Percentiles rank a stretch among this genome's conserved stretches.
These are phyloP conservation scores for Aspergillus nomiae DNA, from an alignment of 2,329 filamentous ascomycete genomes.

Conservation along the genomic window DNA sequence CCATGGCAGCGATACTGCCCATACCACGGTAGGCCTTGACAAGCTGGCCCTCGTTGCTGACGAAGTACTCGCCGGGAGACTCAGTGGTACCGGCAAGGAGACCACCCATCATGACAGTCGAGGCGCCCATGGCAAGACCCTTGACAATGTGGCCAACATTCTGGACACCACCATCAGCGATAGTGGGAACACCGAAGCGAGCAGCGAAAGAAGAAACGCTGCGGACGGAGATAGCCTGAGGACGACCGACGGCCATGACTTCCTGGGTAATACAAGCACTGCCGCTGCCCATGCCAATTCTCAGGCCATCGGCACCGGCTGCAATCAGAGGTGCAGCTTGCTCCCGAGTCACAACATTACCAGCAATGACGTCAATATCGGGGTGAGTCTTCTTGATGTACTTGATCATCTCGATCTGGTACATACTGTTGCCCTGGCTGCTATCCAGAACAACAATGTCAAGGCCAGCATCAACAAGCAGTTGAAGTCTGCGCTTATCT, in stretches of 20 bases:
- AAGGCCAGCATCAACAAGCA: slow-evolving; percentile 89
- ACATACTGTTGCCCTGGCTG: slow-evolving; percentile 97
- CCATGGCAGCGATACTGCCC: slow-evolving; percentile 99
- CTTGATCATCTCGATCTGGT: slow-evolving; percentile 98
- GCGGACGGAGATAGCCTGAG: slow-evolving; percentile 91
- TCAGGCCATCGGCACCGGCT: slow-evolving; percentile 91
- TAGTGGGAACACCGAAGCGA: slow-evolving; percentile 94
- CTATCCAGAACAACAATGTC: slow-evolving; percentile 95
- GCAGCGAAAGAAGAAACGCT: slow-evolving; percentile 87
- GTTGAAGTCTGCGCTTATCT: slow-evolving; percentile 82
- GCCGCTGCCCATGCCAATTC: slow-evolving; percentile 98
- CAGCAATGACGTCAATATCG: slow-evolving; percentile 88
- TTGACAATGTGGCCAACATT: slow-evolving; percentile 99
- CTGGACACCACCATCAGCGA: slow-evolving; percentile 96
- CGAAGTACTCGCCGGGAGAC: slow-evolving; percentile 94
- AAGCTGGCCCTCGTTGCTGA: slow-evolving; percentile 93
- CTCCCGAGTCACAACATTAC: slow-evolving; percentile 97
- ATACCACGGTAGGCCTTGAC: slow-evolving; percentile 99
- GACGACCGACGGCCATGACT: slow-evolving; percentile 97
- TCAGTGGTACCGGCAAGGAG: slow-evolving; percentile 95
- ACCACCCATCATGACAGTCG: slow-evolving; percentile 99
- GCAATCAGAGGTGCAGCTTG: slow-evolving; percentile 91
- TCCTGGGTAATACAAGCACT: slow-evolving; percentile 99
- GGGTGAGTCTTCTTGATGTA: slow-evolving; percentile 89
- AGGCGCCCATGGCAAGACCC: slow-evolving; percentile 89